Evolutionary conservation across 2,329 filamentous ascomycete genomes (phyloP).

Genomic region (Plenodomus biglobosus): DNA sequence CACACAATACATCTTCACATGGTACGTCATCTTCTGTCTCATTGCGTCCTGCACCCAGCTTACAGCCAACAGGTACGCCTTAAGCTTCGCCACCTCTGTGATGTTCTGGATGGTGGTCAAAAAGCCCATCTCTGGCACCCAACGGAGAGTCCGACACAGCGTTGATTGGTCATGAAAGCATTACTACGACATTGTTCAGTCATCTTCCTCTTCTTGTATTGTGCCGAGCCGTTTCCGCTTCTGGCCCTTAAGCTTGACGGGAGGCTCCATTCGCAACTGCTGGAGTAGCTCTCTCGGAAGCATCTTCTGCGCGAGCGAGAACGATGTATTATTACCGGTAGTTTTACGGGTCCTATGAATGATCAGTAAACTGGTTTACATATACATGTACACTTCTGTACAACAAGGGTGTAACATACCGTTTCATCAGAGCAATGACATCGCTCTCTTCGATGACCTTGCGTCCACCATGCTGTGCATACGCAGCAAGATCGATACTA

Average conservation of each 20-base stretch:
- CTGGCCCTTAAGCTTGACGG: constrained; percentile 50
- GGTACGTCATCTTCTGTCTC: constrained; percentile 59
- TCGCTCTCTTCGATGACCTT: constrained; percentile 87
- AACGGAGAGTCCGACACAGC: constrained; percentile 74
- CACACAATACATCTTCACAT: constrained; percentile 97
- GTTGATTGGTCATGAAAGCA: constrained; percentile 65
- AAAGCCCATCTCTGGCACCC: constrained; percentile 74
- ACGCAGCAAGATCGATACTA: constrained; percentile 75
- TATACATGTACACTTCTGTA: constrained; percentile 21
- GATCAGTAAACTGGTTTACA: constrained; percentile 6
- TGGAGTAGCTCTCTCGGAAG: constrained; percentile 81
- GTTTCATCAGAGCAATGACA: constrained; percentile 77
- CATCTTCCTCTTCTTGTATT: constrained; percentile 49
- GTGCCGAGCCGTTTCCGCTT: constrained; percentile 48
- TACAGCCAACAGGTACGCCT: constrained; percentile 70
- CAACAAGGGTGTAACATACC: constrained; percentile 58
- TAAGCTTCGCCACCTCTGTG: constrained; percentile 80
- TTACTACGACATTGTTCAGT: constrained; percentile 27
- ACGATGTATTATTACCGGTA: constrained; percentile 70
- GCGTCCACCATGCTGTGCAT: constrained; percentile 77
- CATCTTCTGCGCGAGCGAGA: constrained; percentile 81
- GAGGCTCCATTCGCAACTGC: constrained; percentile 68
- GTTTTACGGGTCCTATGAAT: constrained; percentile 59
- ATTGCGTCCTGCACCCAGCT: constrained; percentile 8
- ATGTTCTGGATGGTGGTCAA: constrained; percentile 97